These are phyloP conservation scores for Caryocar brasiliense DNA, from an alignment of 441 rosid species.

Conservation along the genomic window DNA sequence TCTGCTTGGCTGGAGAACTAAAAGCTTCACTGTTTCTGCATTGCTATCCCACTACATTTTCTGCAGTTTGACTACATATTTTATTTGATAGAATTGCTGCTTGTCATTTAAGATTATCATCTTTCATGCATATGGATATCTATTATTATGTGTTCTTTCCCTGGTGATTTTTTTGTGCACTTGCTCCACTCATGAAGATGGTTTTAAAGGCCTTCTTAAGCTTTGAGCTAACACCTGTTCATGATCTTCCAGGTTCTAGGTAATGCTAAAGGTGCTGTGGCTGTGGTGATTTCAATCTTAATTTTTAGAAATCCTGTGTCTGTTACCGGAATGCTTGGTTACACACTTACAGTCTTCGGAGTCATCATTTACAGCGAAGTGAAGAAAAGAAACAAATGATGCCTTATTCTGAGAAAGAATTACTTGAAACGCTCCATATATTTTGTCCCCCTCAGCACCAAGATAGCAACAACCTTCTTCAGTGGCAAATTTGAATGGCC, in stretches of 20 bases:
- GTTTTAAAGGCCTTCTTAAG: no score
- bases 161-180: no score
- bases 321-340: constrained; percentile 45
- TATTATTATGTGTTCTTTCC: no score
- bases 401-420: not conserved
- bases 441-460: constrained; percentile 3
- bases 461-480: constrained; percentile 10
- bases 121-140: no score
- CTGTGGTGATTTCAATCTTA: constrained; percentile 40
- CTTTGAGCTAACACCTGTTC: no score
- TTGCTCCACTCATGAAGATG: no score
- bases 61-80: no score
- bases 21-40: no score
- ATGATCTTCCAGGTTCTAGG: constrained; percentile 41
- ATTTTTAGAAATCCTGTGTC: constrained; percentile 46
- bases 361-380: constrained; percentile 43
- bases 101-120: no score
- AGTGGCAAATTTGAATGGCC: constrained; percentile 5
- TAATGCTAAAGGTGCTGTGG: constrained; percentile 47
- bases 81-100: no score
- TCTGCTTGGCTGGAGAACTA: no score
- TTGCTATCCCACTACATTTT: no score
- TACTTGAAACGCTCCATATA: not conserved
- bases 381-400: constrained; percentile 33
- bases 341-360: constrained; percentile 33